Percentiles rank a stretch among this genome's conserved stretches.
Conservation (phyloP, 352 stramenopile genomes). For the Pythium volutum region DNA sequence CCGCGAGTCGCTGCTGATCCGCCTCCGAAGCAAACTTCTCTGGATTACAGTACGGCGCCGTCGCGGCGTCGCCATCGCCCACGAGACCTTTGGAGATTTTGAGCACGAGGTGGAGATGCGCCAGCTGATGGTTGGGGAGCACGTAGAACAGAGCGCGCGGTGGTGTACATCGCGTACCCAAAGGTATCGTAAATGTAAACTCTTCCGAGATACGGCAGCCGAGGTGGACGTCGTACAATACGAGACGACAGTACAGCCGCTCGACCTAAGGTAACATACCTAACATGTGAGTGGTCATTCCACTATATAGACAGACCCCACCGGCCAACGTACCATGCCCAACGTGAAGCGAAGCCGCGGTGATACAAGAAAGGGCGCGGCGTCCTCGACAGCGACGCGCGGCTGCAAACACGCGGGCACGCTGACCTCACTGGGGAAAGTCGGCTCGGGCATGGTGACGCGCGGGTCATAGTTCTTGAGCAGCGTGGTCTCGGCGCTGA, state of each 20-base stretch:
- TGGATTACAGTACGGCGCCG: slow-evolving; percentile 53
- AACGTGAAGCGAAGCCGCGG: slow-evolving; percentile 46
- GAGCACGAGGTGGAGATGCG: slow-evolving; percentile 59
- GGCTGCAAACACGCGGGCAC: slow-evolving; percentile 41
- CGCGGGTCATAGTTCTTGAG: slow-evolving; percentile 70
- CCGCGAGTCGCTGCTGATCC: slow-evolving; percentile 59
- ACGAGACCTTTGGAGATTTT: slow-evolving; percentile 64
- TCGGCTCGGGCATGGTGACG: slow-evolving; percentile 34
- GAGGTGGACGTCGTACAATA: slow-evolving; percentile 60
- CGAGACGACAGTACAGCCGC: slow-evolving; percentile 49
- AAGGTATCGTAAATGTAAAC: slow-evolving; percentile 50
- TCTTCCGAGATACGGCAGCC: slow-evolving; percentile 61
- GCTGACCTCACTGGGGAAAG: slow-evolving; percentile 43
- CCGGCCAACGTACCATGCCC: slow-evolving; percentile 35
- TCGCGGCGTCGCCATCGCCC: slow-evolving; percentile 52
- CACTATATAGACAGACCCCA: not conserved
- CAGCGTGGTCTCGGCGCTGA: slow-evolving; percentile 33
- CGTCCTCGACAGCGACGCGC: slow-evolving; percentile 47
- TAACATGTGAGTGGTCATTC: not conserved
- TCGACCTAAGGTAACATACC: slow-evolving; percentile 39
- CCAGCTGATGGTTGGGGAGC: slow-evolving; percentile 41
- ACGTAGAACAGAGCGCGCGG: slow-evolving; percentile 52
- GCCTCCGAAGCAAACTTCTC: slow-evolving; percentile 45
- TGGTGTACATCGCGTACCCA: not conserved
- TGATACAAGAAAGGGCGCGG: slow-evolving; percentile 42